Base-by-base conservation (phyloP, 495 filamentous ascomycete genomes). In the Penicillium coffeae region DNA sequence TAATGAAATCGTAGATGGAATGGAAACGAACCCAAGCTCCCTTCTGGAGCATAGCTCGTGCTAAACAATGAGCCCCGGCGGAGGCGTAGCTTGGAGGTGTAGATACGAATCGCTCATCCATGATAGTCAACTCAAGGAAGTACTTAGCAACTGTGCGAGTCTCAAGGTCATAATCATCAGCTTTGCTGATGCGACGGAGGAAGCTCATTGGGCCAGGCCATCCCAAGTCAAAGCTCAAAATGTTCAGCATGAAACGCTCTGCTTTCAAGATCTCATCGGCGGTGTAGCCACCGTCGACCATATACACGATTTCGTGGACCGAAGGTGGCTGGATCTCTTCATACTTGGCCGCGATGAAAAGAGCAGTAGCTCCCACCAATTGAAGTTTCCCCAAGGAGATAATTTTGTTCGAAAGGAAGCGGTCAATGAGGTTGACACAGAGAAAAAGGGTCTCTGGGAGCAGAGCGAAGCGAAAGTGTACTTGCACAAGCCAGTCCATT, bases 201-300 rank as follows among this genome's bases (percentile, higher is more conserved):
- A 97, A 98, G 70, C 90, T 96, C 92, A 98, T 95, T 1, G 93
- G 93, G 37, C 93, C 94, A 8, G 93, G 93, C 86, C 87, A 98
- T 21, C 93, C 94, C 19, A 98, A 81, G 62, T 95, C 88, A 60
- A 94, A 98, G 51, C 90, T 80, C 34, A 98, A 78, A 84, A 96
- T 94, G 65, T 78, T 91, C 32, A 97, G 76, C 93, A 98, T 98
- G 77, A 95, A 97, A 15, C 89, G 84, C 69, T 98, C 93, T 0
- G 94, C 93, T 76, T 97, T 96, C 48, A 97, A 79, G 34, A 98
- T 91, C 69, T 97, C 93, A 45, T 96, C 92, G 8, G 80, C 74
- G 8, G 77, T 83, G 64, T 96, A 98, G 47, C 89, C 90, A 8
- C 82, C 79, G 65, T 98, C 92, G 30, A 98, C 93, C 93, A 98